Evolutionary conservation across 768 basidiomycete species (phyloP).

Genomic region (Asterophora lycoperdoides): DNA sequence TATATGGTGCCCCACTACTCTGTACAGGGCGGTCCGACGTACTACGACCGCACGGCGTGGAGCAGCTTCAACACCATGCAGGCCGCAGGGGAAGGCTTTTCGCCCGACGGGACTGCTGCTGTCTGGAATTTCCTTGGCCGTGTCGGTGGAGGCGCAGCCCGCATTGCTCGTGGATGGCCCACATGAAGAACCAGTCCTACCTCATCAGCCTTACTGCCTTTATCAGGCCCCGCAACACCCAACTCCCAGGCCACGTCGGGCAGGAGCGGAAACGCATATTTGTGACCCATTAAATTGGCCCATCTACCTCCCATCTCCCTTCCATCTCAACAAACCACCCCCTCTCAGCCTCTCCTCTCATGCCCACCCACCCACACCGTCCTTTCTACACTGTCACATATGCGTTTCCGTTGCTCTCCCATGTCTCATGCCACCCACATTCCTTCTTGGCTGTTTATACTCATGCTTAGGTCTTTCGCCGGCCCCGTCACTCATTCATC

Average conservation of each 20-base stretch:
- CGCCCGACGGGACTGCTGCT: constrained; percentile 51
- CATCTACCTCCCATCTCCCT: no score
- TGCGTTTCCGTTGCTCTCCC: constrained; percentile 9
- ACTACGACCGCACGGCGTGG: constrained; percentile 79
- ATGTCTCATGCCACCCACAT: constrained; percentile 12
- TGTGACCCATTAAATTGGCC: no score
- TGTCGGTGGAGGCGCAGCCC: constrained; percentile 70
- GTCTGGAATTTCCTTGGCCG: constrained; percentile 70
- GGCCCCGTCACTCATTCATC: no score
- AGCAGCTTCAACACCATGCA: constrained; percentile 71
- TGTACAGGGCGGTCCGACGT: constrained; percentile 63
- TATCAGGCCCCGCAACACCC: no score
- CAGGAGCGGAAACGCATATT: no score
- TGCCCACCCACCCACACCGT: neutral
- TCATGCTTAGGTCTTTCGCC: neutral
- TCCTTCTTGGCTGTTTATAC: constrained; percentile 11
- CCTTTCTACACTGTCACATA: constrained; percentile 6
- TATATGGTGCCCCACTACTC: constrained; percentile 53
- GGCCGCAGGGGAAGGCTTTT: constrained; percentile 67
- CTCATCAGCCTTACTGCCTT: no score
- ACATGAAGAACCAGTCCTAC: constrained; percentile 35
- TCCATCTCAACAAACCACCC: no score
- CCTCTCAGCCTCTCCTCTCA: neutral
- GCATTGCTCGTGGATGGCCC: constrained; percentile 76
- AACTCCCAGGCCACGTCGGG: no score